Evolutionary conservation across 495 filamentous ascomycete genomes (phyloP), one percentile per base, ranked within the genome.

Genomic region (Tetracladium setigerum): DNA sequence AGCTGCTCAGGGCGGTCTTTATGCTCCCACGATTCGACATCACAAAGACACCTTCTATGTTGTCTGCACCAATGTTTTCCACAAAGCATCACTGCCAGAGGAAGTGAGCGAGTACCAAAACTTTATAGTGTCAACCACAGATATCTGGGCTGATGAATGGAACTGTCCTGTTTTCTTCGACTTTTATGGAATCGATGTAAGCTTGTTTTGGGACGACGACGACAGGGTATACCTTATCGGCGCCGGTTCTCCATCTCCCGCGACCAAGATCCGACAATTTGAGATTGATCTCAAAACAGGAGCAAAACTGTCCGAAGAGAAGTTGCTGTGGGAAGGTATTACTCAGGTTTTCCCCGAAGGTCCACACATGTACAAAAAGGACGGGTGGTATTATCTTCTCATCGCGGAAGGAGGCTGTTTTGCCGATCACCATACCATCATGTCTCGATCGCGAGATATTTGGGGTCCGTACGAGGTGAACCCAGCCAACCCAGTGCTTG

Each of bases 381-480:
- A 78, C 46, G 74, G 67, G 0, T 84, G 73, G 60, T 84, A 82
- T 55, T 87, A 85, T 47, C 68, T 87, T 22, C 67, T 87, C 41
- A 79, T 77, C 5, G 81, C 83, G 0, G 81, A 86, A 65, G 80
- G 79, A 1, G 82, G 81, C 16, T 83, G 81, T 0, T 75, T 69
- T 1, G 59, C 78, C 9, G 64, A 67, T 17, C 79, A 83, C 54
- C 67, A 70, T 61, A 71, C 67, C 53, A 78, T 53, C 40, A 79
- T 76, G 64, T 72, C 63, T 19, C 54, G 71, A 37, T 61, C 78
- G 44, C 54, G 58, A 66, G 59, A 54, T 18, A 57, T 77, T 10
- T 62, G 54, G 8, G 81, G 80, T 1, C 81, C 80, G 0, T 83
- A 76, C 55, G 74, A 78, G 44, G 50, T 61, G 5, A 66, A 73